Evolutionary conservation across 2,329 filamentous ascomycete genomes (phyloP).

Genomic region (Alternaria triticimaculans): DNA sequence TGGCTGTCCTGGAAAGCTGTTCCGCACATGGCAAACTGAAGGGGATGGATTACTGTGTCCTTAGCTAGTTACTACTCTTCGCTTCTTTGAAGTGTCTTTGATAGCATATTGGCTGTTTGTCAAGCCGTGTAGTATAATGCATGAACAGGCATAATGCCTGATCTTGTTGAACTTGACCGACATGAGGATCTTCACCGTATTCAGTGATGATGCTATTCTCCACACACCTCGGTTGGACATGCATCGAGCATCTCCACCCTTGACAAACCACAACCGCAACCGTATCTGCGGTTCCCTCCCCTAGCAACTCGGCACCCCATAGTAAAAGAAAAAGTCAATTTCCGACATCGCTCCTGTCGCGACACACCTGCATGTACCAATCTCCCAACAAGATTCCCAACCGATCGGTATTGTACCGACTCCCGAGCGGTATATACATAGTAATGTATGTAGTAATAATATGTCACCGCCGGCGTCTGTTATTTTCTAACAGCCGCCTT

Average conservation of each 20-base stretch:
- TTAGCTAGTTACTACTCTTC: not conserved
- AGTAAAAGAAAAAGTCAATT: not conserved
- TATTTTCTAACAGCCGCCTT: not conserved
- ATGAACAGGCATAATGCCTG: slow-evolving; percentile 3
- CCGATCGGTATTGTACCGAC: not conserved
- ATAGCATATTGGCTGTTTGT: slow-evolving; percentile 2
- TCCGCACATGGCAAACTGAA: not conserved
- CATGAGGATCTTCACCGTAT: not conserved
- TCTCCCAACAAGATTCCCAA: not conserved
- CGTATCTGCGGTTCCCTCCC: not conserved
- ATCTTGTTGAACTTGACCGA: not conserved
- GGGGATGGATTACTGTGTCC: not conserved
- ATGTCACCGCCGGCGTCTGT: not conserved
- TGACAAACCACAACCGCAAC: not conserved
- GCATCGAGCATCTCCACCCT: slow-evolving; percentile 1
- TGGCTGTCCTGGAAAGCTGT: not conserved
- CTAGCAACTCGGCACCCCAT: not conserved
- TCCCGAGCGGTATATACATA: not conserved
- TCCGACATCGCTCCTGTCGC: not conserved
- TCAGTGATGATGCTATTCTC: not conserved
- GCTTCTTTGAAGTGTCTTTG: not conserved
- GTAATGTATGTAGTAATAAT: not conserved
- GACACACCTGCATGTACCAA: not conserved
- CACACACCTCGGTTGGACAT: not conserved
- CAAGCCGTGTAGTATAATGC: slow-evolving; percentile 2